Base-by-base conservation (phyloP, 2,329 filamentous ascomycete genomes). In the Dactylellina haptotyla region DNA sequence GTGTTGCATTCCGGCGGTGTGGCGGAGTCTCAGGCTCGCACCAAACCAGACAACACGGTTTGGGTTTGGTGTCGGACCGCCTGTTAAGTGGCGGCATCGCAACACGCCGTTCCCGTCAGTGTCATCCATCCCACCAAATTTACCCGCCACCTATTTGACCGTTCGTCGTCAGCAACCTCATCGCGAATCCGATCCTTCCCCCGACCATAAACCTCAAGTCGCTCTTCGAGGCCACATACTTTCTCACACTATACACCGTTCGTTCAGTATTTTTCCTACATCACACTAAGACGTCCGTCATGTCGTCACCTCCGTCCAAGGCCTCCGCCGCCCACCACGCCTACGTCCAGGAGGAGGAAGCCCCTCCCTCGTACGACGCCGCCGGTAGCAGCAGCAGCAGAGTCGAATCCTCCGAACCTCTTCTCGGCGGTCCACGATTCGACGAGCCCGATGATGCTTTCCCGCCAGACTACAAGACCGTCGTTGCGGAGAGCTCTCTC, bases 401-500 rank as follows among this genome's bases (percentile, higher is more conserved):
- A 6, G 54, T 50, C 39, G 69, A 73, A 65, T 58, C 61, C 39
- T 37, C 61, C 23, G 61, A 73, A 59, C 69, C 69, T 23, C 69
- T 73, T 14, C 69, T 73, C 28, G 69, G 69, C 18, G 30, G 30
- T 5, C 53, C 69, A 1, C 54, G 69, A 12, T 73, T 61, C 56
- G 69, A 73, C 25, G 23, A 73, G 28, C 69, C 69, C 6, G 61
- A 73, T 20, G 69, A 73, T 56, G 43, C 69, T 26, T 66, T 73
- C 54, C 69, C 69, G 14, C 69, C 79, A 92, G 91, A 73, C 26
- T 98, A 96, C 80, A 95, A 94, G 78, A 93, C 93, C 75, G 92
- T 90, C 16, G 93, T 98, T 71, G 90, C 93, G 77, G 95, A 98
- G 84, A 94, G 92, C 50, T 96, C 93, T 18, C 85, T 98, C 80